Base-by-base conservation (phyloP, 345 rosid species). In the Bruguiera gymnorhiza region DNA sequence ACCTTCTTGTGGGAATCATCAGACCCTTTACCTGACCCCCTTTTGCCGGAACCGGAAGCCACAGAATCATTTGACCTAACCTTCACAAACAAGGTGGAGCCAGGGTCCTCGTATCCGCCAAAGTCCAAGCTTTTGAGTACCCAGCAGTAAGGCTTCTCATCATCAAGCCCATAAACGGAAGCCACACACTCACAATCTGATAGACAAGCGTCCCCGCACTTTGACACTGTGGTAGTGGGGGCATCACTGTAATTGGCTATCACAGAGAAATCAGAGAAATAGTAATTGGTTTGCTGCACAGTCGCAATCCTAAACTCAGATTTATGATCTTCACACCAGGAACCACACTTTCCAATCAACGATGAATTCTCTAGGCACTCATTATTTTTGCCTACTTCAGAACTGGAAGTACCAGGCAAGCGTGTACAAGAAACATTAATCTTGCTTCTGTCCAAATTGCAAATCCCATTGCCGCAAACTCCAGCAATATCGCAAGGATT, bases 91-190 rank as follows among this genome's bases (percentile, higher is more conserved):
- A 94, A 79, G 60, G 93, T 89, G 23, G 97, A 83, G 15, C 96
- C 81, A 19, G 95, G 74, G 69, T 94, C 97, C 80, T 81, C 83
- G 58, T 84, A 91, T 32, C 97, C 96, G 2, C 98, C 97, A 67
- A 88, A 87, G 46, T 91, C 88, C 43, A 94, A 69, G 69, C 83
- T 84, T 79, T 79, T 86, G 62, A 89, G 69, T 54, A 89, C 77
- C 97, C 98, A 94, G 68, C 98, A 94, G 27, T 91, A 94, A 70
- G 98, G 91, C 43, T 82, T 86, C 77, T 91, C 98, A 4, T 88
- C 96, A 23, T 94, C 89, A 57, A 94, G 83, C 26, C 97, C 98
- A 20, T 87, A 91, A 65, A 94, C 91, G 63, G 98, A 88, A 75
- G 97, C 98, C 31, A 86, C 67, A 66, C 98, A 94, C 5, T 91